A percentile compares a stretch with the other conserved stretches of the same genome.
phyloP scores from a whole-genome alignment of 371 early-diverging fungal species.

The Syncephalastrum racemosum region DNA sequence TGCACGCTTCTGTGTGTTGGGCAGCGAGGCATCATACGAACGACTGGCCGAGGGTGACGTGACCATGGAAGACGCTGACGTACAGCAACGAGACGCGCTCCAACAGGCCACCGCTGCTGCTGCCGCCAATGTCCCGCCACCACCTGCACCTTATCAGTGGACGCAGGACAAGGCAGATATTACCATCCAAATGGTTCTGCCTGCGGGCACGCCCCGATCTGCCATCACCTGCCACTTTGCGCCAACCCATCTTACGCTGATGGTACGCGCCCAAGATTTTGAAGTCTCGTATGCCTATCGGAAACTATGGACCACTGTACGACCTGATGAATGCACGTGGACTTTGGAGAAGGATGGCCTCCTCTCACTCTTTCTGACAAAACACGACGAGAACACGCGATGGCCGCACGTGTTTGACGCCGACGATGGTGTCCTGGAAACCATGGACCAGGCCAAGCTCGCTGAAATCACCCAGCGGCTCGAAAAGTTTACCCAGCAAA shows the following conservation, averaged over 20 bases:
- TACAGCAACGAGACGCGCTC: conserved; percentile 13
- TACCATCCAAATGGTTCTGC: conserved; percentile 62
- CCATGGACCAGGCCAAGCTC: conserved; percentile 63
- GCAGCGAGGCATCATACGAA: conserved; percentile 43
- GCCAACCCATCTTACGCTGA: conserved; percentile 44
- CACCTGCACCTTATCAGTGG: conserved; percentile 63
- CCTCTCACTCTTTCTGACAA: conserved; percentile 70
- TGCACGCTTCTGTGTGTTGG: conserved; percentile 52
- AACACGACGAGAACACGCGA: conserved; percentile 56
- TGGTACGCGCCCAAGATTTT: conserved; percentile 30
- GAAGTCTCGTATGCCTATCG: conserved; percentile 33
- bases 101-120: conserved; percentile 6
- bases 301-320: conserved; percentile 46
- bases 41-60: conserved; percentile 8
- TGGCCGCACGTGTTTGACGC: conserved; percentile 78
- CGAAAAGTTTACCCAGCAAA: conserved; percentile 65
- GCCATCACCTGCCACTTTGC: conserved; percentile 61
- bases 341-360: conserved; percentile 63
- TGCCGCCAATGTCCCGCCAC: background rate
- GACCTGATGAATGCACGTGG: conserved; percentile 69
- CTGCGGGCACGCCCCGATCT: conserved; percentile 45
- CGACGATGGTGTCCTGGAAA: conserved; percentile 76
- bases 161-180: conserved; percentile 69
- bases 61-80: conserved; percentile 12
- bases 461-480: conserved; percentile 58